phyloP scores from a whole-genome alignment of 257 asterid genomes.

The Dorcoceras hygrometricum region DNA sequence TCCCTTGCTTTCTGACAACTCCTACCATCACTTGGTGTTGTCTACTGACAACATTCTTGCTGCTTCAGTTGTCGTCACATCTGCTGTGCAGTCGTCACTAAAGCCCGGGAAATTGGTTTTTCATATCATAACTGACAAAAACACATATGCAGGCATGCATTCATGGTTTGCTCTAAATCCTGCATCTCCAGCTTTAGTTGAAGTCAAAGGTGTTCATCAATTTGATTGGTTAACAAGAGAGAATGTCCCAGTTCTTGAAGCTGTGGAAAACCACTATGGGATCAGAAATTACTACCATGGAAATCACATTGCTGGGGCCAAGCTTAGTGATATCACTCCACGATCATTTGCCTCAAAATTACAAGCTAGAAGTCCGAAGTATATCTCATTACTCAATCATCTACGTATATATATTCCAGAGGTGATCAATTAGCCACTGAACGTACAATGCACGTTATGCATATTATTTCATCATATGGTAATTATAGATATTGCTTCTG shows the following conservation, averaged over 20 bases:
- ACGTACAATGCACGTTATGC: too few species aligned
- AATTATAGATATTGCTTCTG: too few species aligned
- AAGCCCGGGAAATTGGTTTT: slow-evolving; percentile 76
- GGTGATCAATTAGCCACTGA: slow-evolving; percentile 43
- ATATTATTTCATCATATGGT: too few species aligned
- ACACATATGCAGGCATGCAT: slow-evolving; percentile 99
- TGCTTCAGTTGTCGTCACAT: slow-evolving; percentile 66
- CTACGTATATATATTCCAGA: slow-evolving; percentile 96
- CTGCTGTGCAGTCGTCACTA: slow-evolving; percentile 72
- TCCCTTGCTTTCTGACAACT: slow-evolving; percentile 89
- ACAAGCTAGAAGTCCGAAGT: slow-evolving; percentile 94
- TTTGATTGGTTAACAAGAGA: slow-evolving; percentile 98
- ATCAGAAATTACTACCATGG: slow-evolving; percentile 96
- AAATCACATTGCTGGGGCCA: slow-evolving; percentile 83
- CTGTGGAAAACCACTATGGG: slow-evolving; percentile 76
- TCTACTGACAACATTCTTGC: slow-evolving; percentile 95
- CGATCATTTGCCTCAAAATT: slow-evolving; percentile 88
- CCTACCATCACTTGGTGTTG: slow-evolving; percentile 76
- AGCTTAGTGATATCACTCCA: slow-evolving; percentile 77
- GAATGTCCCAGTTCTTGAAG: slow-evolving; percentile 96
- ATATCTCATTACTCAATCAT: slow-evolving; percentile 94
- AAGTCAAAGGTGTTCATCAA: slow-evolving; percentile 97
- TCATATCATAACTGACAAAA: slow-evolving; percentile 98
- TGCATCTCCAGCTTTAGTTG: slow-evolving; percentile 77
- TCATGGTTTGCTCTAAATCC: slow-evolving; percentile 97